Conservation (phyloP, 139 green algal species). For the Chlorella sorokiniana region DNA sequence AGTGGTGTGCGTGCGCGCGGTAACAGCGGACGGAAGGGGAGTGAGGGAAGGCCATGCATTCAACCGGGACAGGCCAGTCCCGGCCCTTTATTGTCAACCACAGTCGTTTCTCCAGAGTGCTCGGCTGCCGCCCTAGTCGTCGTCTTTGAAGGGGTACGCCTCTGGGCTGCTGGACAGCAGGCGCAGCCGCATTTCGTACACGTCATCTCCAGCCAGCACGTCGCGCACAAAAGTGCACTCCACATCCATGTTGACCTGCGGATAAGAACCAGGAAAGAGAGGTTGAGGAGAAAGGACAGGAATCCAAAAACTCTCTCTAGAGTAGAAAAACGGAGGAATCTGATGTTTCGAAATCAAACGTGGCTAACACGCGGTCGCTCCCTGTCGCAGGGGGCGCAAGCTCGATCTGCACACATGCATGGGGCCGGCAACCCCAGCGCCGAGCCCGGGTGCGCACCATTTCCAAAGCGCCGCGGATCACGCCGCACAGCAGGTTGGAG, state of each 20-base stretch:
- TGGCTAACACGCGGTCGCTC: too few relatives aligned
- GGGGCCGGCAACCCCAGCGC: not conserved
- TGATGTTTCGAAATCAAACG: too few relatives aligned
- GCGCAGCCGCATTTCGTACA: slow-evolving; percentile 83
- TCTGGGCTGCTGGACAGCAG: slow-evolving; percentile 66
- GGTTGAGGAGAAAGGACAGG: not conserved
- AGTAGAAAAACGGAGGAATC: not conserved
- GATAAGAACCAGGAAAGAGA: not conserved
- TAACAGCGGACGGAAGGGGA: too few relatives aligned
- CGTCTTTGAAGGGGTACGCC: slow-evolving; percentile 94
- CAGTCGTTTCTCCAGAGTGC: too few relatives aligned
- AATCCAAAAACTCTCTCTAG: not conserved
- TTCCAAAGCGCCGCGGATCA: slow-evolving; percentile 89
- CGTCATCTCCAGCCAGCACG: slow-evolving; percentile 84
- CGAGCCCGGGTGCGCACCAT: slow-evolving; percentile 57
- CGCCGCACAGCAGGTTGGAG: slow-evolving; percentile 90
- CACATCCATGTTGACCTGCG: slow-evolving; percentile 86
- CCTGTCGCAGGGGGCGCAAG: not conserved
- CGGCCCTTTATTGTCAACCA: too few relatives aligned
- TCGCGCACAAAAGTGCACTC: slow-evolving; percentile 82
- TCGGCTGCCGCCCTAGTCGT: too few relatives aligned
- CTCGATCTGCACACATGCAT: not conserved
- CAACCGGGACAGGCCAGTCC: too few relatives aligned
- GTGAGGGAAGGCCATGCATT: too few relatives aligned
- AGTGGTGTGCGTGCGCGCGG: too few relatives aligned